Evolutionary conservation across 768 basidiomycete species (phyloP).

Genomic region (Lactifluus subvellereus): DNA sequence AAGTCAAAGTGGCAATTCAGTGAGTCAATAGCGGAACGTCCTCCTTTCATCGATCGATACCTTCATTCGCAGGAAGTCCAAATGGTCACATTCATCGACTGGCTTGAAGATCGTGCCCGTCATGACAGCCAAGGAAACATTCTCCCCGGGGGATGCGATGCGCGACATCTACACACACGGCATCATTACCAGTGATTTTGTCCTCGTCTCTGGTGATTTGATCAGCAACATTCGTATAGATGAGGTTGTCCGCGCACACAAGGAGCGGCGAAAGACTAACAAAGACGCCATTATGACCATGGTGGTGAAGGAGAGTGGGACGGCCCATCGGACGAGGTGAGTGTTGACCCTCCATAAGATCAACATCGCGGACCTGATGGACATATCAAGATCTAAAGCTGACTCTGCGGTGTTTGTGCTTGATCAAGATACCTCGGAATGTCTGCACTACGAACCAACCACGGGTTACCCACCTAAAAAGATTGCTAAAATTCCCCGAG

Average conservation of each 20-base stretch:
- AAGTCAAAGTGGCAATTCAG: conserved; percentile 82
- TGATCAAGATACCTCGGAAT: conserved; percentile 69
- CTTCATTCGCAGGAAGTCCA: conserved; percentile 52
- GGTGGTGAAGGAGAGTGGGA: conserved; percentile 78
- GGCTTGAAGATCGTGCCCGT: conserved; percentile 82
- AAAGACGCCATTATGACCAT: conserved; percentile 97
- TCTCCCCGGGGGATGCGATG: conserved; percentile 87
- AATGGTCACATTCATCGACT: conserved; percentile 76
- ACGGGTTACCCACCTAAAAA: conserved; percentile 62
- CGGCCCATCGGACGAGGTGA: conserved; percentile 66
- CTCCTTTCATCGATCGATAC: background rate
- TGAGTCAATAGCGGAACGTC: conserved; percentile 35
- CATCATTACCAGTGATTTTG: conserved; percentile 84
- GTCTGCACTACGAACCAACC: conserved; percentile 79
- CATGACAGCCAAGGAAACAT: conserved; percentile 78
- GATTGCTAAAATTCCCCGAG: conserved; percentile 66
- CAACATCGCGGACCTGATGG: background rate
- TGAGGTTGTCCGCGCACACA: conserved; percentile 84
- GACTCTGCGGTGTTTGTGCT: conserved; percentile 77
- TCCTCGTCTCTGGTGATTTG: conserved; percentile 86
- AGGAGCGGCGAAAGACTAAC: conserved; percentile 76
- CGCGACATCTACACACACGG: conserved; percentile 91
- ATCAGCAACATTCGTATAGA: conserved; percentile 91
- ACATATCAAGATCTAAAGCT: conserved; percentile 49
- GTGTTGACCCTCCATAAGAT: conserved; percentile 24